Evolutionary conservation across 148 eudicot genomes (phyloP), one percentile per base, ranked within the genome.

Genomic region (Dianthus caryophyllus): DNA sequence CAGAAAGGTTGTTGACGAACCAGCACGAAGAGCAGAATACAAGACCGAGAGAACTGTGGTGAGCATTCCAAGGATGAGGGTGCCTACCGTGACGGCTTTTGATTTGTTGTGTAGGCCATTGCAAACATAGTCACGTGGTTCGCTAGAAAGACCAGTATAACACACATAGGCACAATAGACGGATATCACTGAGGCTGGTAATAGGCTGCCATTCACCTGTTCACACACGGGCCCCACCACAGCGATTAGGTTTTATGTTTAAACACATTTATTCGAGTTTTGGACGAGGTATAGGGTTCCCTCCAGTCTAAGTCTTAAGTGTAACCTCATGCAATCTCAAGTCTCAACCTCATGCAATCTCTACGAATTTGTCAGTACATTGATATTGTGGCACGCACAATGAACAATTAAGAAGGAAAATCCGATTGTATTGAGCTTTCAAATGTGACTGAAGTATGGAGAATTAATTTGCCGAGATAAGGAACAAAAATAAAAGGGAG

Each of bases 11-110:
- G 83, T 84, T 33, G 99, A 90, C 44, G 99, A 94, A 69, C 99
- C 99, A 36, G 99, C 99, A 71, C 99, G 99, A 69, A 94, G 84
- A 58, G 99, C 99, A 58, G 99, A 94, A 81, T 94, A 94, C 43
- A 94, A 74, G 71, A 94, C 92, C 7, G 99, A 94, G 22, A 94
- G 88, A 61, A 94, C 87, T 6, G 99, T 94, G 33, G 97, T 94
- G 56, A 94, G 83, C 97, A 94, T 78, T 73, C 99, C 99, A 29
- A 94, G 96, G 68, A 94, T 27, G 71, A 94, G 96, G 64, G 96
- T 94, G 75, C 93, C 49, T 17, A 75, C 72, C 47, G 96, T 65
- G 33, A 90, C 93, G 24, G 82, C 97, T 72, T 76, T 79, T 0
- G 97, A 78, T 77, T 80, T 83, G 67, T 79, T 80, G 66, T 85